Conservation (phyloP, 73 alveolate species). For the Paramecium sonneborni region DNA sequence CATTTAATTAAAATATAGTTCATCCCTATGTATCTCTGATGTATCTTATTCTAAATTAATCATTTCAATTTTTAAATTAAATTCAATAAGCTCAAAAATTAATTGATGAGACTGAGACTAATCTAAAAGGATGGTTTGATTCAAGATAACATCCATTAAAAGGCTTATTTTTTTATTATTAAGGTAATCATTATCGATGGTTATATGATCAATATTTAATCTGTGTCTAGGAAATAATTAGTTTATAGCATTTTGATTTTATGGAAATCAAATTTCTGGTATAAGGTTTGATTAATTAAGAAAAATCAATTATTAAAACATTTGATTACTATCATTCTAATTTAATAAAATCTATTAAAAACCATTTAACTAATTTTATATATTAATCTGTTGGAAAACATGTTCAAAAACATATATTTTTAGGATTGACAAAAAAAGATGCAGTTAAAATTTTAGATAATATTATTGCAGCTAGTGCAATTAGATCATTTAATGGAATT, state of each 20-base stretch:
- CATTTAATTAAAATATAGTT: background rate
- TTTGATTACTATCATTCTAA: background rate
- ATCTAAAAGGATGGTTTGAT: background rate
- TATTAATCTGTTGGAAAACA: background rate
- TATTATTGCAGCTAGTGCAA: background rate
- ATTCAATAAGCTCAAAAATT: background rate
- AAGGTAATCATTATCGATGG: background rate
- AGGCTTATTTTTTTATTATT: conserved; percentile 27
- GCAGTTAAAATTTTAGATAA: background rate
- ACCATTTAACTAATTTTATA: background rate
- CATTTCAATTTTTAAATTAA: background rate
- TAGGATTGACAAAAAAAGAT: background rate
- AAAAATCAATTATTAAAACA: background rate
- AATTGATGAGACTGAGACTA: background rate
- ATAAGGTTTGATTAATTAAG: background rate
- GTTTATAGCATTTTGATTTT: background rate
- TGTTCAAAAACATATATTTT: background rate
- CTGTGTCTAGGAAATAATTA: background rate
- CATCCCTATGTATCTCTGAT: background rate
- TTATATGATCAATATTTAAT: background rate
- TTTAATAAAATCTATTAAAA: background rate
- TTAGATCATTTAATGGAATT: background rate
- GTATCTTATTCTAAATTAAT: background rate
- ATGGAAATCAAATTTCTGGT: background rate
- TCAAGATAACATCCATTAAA: background rate